phyloP scores from a whole-genome alignment of 129 eudicot genomes.

The Escallonia herrerae region DNA sequence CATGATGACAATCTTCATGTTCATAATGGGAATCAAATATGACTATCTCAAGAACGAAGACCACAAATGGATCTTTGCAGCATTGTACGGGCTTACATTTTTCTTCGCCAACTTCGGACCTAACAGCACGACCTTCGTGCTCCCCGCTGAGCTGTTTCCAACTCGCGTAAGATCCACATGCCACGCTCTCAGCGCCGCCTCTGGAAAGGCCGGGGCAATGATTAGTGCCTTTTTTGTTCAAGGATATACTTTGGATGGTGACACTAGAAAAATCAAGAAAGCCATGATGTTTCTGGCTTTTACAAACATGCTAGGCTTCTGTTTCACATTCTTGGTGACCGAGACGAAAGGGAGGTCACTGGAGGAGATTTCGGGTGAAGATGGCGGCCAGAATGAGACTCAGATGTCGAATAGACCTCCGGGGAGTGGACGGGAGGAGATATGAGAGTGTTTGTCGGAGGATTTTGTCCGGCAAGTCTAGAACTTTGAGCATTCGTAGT shows the following conservation, averaged over 20 bases:
- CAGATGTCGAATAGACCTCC: constrained; percentile 18
- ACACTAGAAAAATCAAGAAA: constrained; percentile 13
- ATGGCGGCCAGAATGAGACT: constrained; percentile 27
- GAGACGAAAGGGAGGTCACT: constrained; percentile 62
- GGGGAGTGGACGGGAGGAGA: constrained; percentile 2
- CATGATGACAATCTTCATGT: constrained; percentile 66
- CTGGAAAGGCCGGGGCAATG: constrained; percentile 68
- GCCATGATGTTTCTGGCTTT: constrained; percentile 43
- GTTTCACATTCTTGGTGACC: constrained; percentile 48
- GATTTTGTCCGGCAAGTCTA: constrained; percentile 2
- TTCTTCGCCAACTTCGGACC: constrained; percentile 73
- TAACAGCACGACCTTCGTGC: constrained; percentile 51
- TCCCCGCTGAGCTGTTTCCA: constrained; percentile 68
- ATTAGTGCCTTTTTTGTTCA: constrained; percentile 51
- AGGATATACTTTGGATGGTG: constrained; percentile 21
- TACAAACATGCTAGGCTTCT: constrained; percentile 48
- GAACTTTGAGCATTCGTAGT: constrained; percentile 1
- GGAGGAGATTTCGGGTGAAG: constrained; percentile 66
- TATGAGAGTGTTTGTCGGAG: background rate
- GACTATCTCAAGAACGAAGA: constrained; percentile 20
- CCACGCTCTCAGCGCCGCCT: constrained; percentile 55
- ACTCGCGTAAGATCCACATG: constrained; percentile 55
- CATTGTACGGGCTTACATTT: constrained; percentile 45
- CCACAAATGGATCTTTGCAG: constrained; percentile 32
- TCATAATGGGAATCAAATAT: constrained; percentile 41